Evolutionary conservation across 805 yeast genomes (phyloP), one percentile per base, ranked within the genome.

Genomic region (Candida dajiaensis): DNA sequence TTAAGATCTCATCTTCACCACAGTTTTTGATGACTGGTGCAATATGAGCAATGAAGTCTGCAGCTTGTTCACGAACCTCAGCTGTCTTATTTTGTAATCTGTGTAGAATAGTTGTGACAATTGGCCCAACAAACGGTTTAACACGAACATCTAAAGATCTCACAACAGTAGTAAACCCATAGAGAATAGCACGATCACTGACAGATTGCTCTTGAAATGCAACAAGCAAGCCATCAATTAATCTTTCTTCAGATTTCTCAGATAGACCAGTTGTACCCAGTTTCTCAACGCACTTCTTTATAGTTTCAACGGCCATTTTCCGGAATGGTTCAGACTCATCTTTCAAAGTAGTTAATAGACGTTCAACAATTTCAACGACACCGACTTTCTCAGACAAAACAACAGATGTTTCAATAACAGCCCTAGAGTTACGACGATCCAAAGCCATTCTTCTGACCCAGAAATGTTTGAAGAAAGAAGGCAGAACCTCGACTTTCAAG

Each of bases 391-490:
- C 69, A 1, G 96, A 78, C 15, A 94, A 58, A 2, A 75, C 75
- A 16, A 76, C 74, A 0, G 96, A 82, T 0, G 97, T 81, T 33
- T 83, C 87, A 1, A 83, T 76, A 28, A 89, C 92, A 44, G 80
- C 67, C 42, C 73, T 73, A 29, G 75, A 73, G 9, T 80, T 61
- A 43, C 81, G 77, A 22, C 65, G 57, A 59, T 85, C 94, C 41
- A 85, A 62, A 0, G 97, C 96, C 46, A 79, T 69, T 57, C 97
- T 71, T 57, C 97, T 74, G 38, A 76, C 81, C 97, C 97, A 92
- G 60, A 88, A 90, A 47, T 71, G 65, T 50, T 73, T 71, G 60
- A 89, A 79, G 51, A 89, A 87, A 0, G 80, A 76, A 0, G 78
- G 77, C 4, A 80, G 62, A 2, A 85, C 72, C 20, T 79, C 78